Evolutionary conservation across 1,139 yeast genomes (phyloP), one percentile per base, ranked within the genome.

Genomic region (Sugiyamaella novakii): DNA sequence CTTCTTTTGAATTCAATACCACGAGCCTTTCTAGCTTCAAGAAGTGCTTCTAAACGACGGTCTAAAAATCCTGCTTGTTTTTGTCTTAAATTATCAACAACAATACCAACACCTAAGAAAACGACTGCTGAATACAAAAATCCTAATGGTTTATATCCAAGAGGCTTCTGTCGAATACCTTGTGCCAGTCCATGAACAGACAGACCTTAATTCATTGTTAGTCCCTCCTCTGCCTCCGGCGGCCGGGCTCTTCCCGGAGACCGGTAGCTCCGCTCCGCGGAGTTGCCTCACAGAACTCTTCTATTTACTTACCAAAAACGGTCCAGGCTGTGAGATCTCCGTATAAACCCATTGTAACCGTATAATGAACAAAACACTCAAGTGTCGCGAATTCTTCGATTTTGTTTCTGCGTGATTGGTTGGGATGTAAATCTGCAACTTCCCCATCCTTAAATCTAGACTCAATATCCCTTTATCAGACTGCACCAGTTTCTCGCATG

Each of bases 101-200:
- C 57, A 45, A 58, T 46, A 14, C 71, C 71, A 18, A 67, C 55
- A 33, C 67, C 70, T 34, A 66, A 60, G 51, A 67, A 68, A 21
- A 60, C 67, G 15, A 61, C 59, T 15, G 65, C 68, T 15, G 67
- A 65, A 46, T 59, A 52, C 45, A 59, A 53, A 56, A 62, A 67
- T 17, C 71, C 70, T 33, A 57, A 40, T 11, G 71, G 71, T 54
- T 63, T 62, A 59, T 65, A 63, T 44, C 64, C 59, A 34, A 67
- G 57, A 7, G 71, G 71, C 57, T 66, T 66, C 50, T 64, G 65
- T 40, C 69, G 68, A 44, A 67, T 54, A 36, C 70, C 70, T 52
- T 66, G 66, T 21, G 71, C 69, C 24, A 67, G 59, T 38, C 66
- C 70, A 51, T 67, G 68, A 38, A 63, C 68, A 43, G 62, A 57